phyloP scores from a whole-genome alignment of 2,329 filamentous ascomycete genomes.

The Dryadomyces sulphureus region DNA sequence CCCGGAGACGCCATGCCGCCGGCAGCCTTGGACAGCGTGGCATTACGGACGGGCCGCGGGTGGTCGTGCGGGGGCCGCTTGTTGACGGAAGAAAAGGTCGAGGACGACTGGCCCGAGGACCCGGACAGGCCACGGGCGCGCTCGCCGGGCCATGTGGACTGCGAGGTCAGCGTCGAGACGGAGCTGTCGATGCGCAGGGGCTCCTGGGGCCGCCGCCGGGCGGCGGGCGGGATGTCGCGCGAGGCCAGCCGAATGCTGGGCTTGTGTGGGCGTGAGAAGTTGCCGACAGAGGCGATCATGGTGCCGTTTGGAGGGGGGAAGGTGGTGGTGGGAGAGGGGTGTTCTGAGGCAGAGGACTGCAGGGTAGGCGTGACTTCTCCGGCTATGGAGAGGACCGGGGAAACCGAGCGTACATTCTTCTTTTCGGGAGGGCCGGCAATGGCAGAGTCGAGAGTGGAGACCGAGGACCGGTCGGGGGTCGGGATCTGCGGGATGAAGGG shows the following conservation, averaged over 20 bases:
- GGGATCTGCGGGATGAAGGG: slow-evolving; percentile 8
- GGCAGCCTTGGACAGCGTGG: slow-evolving; percentile 8
- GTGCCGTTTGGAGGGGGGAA: slow-evolving; percentile 12
- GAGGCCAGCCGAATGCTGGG: slow-evolving; percentile 31
- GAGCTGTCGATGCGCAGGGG: background rate
- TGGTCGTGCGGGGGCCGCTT: slow-evolving; percentile 25
- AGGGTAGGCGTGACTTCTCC: background rate
- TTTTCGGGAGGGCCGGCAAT: slow-evolving; percentile 9
- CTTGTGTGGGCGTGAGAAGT: slow-evolving; percentile 46
- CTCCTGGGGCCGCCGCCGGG: slow-evolving; percentile 9
- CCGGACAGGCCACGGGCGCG: slow-evolving; percentile 27
- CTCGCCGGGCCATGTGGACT: slow-evolving; percentile 25
- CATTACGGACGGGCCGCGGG: slow-evolving; percentile 17
- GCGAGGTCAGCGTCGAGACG: background rate
- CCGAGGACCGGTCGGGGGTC: slow-evolving; percentile 3
- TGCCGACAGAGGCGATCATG: slow-evolving; percentile 31
- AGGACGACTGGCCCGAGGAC: slow-evolving; percentile 31
- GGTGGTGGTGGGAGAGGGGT: slow-evolving; percentile 2
- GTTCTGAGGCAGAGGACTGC: background rate
- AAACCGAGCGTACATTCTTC: slow-evolving; percentile 1
- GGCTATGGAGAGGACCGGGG: background rate
- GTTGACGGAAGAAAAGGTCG: slow-evolving; percentile 28
- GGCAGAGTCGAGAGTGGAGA: slow-evolving; percentile 6
- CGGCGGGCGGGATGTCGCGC: slow-evolving; percentile 11
- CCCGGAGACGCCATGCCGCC: slow-evolving; percentile 9